Percentiles rank a stretch among this genome's conserved stretches.
Evolutionary conservation across 2,329 filamentous ascomycete genomes (phyloP).

Genomic region (Cercospora berteroae): DNA sequence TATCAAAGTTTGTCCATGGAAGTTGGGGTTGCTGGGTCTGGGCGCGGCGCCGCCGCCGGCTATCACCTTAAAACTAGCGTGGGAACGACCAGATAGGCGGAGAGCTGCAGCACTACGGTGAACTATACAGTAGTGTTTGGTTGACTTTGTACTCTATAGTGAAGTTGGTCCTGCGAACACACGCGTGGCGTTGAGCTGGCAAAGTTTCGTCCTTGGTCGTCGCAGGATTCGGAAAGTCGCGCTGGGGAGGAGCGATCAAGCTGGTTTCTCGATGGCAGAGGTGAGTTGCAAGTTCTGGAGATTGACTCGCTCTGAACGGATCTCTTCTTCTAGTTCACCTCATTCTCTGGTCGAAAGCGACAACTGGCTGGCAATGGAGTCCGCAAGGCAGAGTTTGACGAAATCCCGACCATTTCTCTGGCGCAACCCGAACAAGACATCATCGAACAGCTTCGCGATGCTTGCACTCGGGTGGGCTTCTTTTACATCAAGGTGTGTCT

Average conservation of each 20-base stretch:
- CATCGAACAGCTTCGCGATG: constrained; percentile 24
- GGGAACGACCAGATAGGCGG: background rate
- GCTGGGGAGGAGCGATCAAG: background rate
- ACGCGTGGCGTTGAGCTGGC: background rate
- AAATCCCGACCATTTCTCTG: constrained; percentile 29
- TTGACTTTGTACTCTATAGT: background rate
- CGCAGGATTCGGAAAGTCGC: background rate
- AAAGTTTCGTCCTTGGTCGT: background rate
- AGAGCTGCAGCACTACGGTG: background rate
- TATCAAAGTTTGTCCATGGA: constrained; percentile 17
- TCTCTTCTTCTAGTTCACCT: constrained; percentile 18
- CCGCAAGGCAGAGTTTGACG: constrained; percentile 27
- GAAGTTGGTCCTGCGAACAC: background rate
- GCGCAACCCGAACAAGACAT: constrained; percentile 18
- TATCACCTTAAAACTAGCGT: background rate
- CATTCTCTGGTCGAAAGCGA: constrained; percentile 26
- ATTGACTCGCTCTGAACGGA: background rate
- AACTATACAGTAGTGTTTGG: background rate
- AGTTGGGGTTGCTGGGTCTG: background rate
- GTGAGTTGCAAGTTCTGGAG: background rate
- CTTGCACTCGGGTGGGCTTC: constrained; percentile 28
- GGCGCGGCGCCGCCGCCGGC: background rate
- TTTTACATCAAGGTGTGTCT: constrained; percentile 27
- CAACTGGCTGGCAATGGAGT: constrained; percentile 23
- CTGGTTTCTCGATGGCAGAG: background rate